Evolutionary conservation across 306 rosid species (phyloP), one percentile per base, ranked within the genome.

Genomic region (Prunus fruticosa): DNA sequence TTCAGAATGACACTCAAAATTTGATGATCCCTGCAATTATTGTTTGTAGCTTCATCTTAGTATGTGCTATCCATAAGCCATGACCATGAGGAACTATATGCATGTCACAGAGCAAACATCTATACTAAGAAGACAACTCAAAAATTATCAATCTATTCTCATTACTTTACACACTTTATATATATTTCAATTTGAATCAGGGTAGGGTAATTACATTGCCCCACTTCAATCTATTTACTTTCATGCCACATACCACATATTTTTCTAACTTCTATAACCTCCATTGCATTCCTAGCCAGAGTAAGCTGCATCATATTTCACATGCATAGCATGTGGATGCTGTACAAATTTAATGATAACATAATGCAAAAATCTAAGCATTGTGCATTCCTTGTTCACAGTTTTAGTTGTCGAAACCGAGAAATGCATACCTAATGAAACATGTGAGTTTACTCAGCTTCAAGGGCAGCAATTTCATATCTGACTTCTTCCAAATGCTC

Each of bases 401-500:
- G 34, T 23, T 58, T 3, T 38, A 3, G 56, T 52, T 52, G 20
- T 52, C 13, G 6, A 12, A 51, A 14, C 41, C 14, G 12, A 77
- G 70, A 34, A 30, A 61, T n/a, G 27, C 19, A 28, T 11, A 49
- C 58, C 65, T 23, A 12, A 51, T 62, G 49, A 51, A 3, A 32
- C 16, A 69, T 28, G 28, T 78, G 56, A 74, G 46, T 28, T 78
- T 82, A 85, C 78, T 85, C 92, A 5, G 82, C 71, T 87, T 90
- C 95, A 77, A 89, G 93, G 73, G 96, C 93, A 49, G 83, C 98
- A 82, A 94, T 94, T 84, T 94, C 97, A 64, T 94, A 94, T 90
- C 97, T 90, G 77, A 94, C 91, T 82, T 94, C 97, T 83, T 91
- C 97, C 67, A 94, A 65, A 79, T 90, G 95, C 49, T 94, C 98